phyloP scores from a whole-genome alignment of 2,329 filamentous ascomycete genomes.

The Harringtonia aguacate region DNA sequence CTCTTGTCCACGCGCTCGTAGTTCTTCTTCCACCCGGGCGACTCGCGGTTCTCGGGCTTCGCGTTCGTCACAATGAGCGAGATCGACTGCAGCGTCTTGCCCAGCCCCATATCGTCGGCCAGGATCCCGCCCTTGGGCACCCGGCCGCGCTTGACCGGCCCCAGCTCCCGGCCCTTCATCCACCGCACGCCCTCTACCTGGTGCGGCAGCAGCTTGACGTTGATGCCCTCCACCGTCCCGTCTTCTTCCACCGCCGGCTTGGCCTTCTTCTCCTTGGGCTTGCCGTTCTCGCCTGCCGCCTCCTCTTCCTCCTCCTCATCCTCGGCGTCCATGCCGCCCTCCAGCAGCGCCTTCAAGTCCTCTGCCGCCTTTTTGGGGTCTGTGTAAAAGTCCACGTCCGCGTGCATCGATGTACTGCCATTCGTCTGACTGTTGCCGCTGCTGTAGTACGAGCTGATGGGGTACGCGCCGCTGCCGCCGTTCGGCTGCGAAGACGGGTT shows the following conservation, averaged over 20 bases:
- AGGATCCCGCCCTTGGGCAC: slow-evolving; percentile 89
- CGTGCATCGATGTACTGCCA: slow-evolving; percentile 1
- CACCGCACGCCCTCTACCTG: slow-evolving; percentile 89
- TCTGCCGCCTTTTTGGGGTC: slow-evolving; percentile 62
- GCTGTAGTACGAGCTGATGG: slow-evolving; percentile 14
- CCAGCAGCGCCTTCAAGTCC: slow-evolving; percentile 72
- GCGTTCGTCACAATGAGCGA: slow-evolving; percentile 77
- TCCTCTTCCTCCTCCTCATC: slow-evolving; percentile 41
- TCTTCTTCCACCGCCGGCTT: slow-evolving; percentile 35
- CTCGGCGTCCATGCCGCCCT: slow-evolving; percentile 69
- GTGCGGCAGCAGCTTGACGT: slow-evolving; percentile 81
- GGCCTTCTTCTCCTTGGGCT: slow-evolving; percentile 37
- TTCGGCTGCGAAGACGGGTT: slow-evolving; percentile 17
- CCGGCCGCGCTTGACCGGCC: slow-evolving; percentile 67
- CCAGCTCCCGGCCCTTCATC: slow-evolving; percentile 90
- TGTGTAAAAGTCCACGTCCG: slow-evolving; percentile 38
- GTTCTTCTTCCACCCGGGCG: slow-evolving; percentile 55
- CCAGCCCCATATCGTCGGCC: slow-evolving; percentile 94
- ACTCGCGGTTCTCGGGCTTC: slow-evolving; percentile 50
- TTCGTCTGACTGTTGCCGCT: not conserved
- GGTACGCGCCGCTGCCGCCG: slow-evolving; percentile 10
- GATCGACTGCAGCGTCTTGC: slow-evolving; percentile 92
- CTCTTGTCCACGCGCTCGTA: slow-evolving; percentile 59
- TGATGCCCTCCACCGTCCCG: slow-evolving; percentile 61
- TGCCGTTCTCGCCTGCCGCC: slow-evolving; percentile 5